These are phyloP conservation scores for Cystobasidiaceae sp. DNA, from an alignment of 1,284 basidiomycete genomes.

Conservation along the genomic window DNA sequence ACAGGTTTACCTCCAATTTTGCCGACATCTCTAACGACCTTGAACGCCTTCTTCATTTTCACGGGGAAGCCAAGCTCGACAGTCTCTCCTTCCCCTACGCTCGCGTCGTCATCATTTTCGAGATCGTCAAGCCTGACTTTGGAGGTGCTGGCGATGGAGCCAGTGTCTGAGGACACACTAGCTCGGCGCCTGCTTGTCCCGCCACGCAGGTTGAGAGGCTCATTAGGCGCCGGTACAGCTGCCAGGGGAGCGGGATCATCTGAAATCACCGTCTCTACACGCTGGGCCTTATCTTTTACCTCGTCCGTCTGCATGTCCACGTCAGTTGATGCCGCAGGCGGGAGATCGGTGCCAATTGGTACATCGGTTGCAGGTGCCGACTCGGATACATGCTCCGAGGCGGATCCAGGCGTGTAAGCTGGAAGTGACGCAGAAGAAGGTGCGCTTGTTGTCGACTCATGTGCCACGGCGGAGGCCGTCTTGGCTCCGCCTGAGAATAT, in stretches of 20 bases:
- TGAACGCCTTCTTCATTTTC: conserved; percentile 30
- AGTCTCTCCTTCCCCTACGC: not conserved
- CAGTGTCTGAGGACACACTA: conserved; percentile 24
- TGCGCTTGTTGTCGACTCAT: no score
- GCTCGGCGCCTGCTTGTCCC: conserved; percentile 10
- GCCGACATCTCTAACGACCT: conserved; percentile 26
- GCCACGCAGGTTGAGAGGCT: conserved; percentile 8
- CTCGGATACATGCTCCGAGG: no score
- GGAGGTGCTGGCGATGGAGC: conserved; percentile 23
- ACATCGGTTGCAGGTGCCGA: no score
- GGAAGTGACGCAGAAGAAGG: no score
- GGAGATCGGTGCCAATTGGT: no score
- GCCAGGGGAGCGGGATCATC: not conserved
- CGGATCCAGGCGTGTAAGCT: no score
- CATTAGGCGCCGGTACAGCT: not conserved
- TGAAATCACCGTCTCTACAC: not conserved
- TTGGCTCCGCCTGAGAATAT: not conserved
- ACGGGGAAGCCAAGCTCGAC: conserved; percentile 28
- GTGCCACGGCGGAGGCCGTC: no score
- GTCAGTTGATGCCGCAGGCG: no score
- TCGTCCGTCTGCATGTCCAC: conserved; percentile 14
- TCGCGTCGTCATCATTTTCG: conserved; percentile 15
- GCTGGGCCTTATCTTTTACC: no score
- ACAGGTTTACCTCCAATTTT: conserved; percentile 26
- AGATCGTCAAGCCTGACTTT: conserved; percentile 12